Evolutionary conservation across 2,329 filamentous ascomycete genomes (phyloP).

Genomic region (Aspergillus sp.): DNA sequence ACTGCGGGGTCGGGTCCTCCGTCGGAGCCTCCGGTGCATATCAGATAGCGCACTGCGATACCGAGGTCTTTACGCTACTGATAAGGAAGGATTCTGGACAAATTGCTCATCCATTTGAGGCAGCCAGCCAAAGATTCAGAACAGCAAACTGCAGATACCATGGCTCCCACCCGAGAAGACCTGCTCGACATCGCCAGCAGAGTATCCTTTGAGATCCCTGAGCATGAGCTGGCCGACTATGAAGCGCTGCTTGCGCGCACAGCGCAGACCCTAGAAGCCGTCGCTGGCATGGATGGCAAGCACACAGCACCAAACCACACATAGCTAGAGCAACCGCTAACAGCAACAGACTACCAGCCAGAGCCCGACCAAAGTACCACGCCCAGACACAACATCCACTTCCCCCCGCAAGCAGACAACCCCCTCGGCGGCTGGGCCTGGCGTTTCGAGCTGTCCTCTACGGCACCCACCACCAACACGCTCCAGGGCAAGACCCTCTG

Average conservation of each 20-base stretch:
- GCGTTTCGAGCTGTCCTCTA: neutral
- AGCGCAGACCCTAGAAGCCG: conserved; percentile 33
- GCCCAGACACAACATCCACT: neutral
- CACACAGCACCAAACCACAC: neutral
- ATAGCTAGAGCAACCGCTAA: neutral
- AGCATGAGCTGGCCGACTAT: conserved; percentile 9
- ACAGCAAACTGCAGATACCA: neutral
- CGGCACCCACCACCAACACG: neutral
- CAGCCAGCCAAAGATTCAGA: neutral
- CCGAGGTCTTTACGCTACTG: too few relatives aligned
- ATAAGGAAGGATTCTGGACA: too few relatives aligned
- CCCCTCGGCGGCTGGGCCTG: conserved; percentile 2
- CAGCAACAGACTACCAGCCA: neutral
- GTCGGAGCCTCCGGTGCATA: neutral
- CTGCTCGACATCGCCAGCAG: neutral
- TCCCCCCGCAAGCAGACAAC: neutral
- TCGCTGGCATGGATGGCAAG: conserved; percentile 36
- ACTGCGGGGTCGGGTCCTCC: neutral
- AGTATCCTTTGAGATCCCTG: conserved; percentile 6
- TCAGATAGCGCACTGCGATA: neutral
- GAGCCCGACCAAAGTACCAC: neutral
- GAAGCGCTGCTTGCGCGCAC: conserved; percentile 29
- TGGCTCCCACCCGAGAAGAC: neutral
- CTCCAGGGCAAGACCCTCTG: conserved; percentile 14
- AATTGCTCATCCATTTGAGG: too few relatives aligned